Conservation (phyloP, 2,329 filamentous ascomycete species). For the Colletotrichum somersetense region DNA sequence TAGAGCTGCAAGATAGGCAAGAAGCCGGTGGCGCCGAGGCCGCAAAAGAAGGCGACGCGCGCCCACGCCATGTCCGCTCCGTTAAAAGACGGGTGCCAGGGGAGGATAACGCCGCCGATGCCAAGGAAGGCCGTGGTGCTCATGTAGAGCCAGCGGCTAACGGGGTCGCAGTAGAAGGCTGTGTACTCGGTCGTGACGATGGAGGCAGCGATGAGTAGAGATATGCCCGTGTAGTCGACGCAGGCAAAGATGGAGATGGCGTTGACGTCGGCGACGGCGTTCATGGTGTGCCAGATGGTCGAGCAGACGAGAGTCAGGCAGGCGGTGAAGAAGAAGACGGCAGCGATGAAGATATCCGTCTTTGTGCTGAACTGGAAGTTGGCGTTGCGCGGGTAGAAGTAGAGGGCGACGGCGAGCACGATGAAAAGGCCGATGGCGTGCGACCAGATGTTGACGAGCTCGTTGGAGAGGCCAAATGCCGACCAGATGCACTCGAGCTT, state of each 20-base stretch:
- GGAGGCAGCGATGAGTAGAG: constrained; percentile 90
- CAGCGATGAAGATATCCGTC: constrained; percentile 89
- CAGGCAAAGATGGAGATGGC: constrained; percentile 96
- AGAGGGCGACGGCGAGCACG: constrained; percentile 90
- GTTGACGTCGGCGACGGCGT: constrained; percentile 89
- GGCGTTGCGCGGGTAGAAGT: constrained; percentile 90
- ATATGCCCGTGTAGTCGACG: constrained; percentile 98
- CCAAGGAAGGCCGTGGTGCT: constrained; percentile 83
- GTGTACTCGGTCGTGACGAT: constrained; percentile 99
- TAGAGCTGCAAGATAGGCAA: constrained; percentile 88
- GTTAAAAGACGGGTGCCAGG: constrained; percentile 97
- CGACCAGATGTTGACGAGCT: constrained; percentile 98
- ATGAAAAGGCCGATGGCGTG: constrained; percentile 91
- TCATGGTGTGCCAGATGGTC: constrained; percentile 99
- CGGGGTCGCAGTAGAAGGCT: constrained; percentile 96
- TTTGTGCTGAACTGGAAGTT: constrained; percentile 91
- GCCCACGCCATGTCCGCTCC: constrained; percentile 91
- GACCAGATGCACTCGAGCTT: constrained; percentile 91
- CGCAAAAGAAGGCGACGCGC: constrained; percentile 91
- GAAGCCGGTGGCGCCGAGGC: constrained; percentile 88
- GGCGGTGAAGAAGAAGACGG: constrained; percentile 95
- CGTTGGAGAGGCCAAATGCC: constrained; percentile 88
- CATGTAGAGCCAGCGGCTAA: constrained; percentile 90
- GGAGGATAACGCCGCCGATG: constrained; percentile 87
- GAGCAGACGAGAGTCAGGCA: constrained; percentile 96